phyloP scores from a whole-genome alignment of 371 early-diverging fungal species.

The Choanephora cucurbitarum region DNA sequence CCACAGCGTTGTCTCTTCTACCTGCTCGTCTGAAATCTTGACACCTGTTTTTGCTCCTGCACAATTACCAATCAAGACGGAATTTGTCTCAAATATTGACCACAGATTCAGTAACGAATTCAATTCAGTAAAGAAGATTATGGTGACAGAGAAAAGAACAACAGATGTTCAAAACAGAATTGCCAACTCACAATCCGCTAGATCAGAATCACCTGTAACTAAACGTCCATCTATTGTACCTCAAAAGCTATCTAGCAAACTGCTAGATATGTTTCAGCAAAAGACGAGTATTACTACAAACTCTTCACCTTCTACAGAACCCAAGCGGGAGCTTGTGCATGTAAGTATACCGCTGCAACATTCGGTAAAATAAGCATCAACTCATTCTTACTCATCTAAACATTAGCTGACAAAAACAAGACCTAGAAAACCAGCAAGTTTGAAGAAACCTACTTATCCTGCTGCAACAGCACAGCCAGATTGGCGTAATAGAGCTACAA shows the following conservation, averaged over 20 bases:
- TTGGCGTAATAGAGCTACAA: constrained; percentile 21
- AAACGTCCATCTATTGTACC: not conserved
- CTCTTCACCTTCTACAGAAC: not conserved
- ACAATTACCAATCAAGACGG: not conserved
- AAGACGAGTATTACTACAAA: not conserved
- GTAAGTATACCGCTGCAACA: constrained; percentile 7
- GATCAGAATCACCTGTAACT: not conserved
- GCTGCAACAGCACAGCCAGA: constrained; percentile 25
- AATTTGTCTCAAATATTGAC: not conserved
- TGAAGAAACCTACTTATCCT: constrained; percentile 21
- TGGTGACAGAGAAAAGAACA: not conserved
- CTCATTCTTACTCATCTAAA: not conserved
- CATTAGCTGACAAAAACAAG: constrained; percentile 23
- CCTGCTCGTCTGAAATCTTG: not conserved
- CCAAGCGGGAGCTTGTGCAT: constrained; percentile 9
- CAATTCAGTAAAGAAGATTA: not conserved
- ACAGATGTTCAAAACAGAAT: constrained; percentile 6
- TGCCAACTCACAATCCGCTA: not conserved
- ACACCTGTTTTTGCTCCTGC: not conserved
- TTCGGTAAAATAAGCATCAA: too few relatives aligned
- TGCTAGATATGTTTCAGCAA: constrained; percentile 25
- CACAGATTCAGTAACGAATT: constrained; percentile 2
- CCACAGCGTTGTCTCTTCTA: not conserved
- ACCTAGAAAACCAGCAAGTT: constrained; percentile 27
- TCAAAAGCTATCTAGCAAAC: constrained; percentile 19